phyloP scores from a whole-genome alignment of 495 filamentous ascomycete species.

The Evernia prunastri region DNA sequence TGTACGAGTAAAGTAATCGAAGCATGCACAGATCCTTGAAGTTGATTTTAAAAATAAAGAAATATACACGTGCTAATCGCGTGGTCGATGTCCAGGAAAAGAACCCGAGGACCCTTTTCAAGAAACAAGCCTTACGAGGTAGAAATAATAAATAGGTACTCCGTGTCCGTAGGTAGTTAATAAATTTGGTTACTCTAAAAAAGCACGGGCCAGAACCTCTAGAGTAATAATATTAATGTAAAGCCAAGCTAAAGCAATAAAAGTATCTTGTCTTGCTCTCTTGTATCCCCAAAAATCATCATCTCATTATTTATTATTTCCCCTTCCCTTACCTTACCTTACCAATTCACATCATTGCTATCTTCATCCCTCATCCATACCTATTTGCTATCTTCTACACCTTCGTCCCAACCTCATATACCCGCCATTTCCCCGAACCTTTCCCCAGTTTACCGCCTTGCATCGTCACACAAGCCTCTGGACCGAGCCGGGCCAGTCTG shows the following conservation, averaged over 20 bases:
- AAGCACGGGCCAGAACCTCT: slow-evolving; percentile 4
- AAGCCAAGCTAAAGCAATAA: slow-evolving; percentile 1
- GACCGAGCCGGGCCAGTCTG: background rate
- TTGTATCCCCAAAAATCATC: too few relatives aligned
- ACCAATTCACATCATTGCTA: background rate
- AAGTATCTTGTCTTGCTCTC: background rate
- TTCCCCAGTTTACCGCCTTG: background rate
- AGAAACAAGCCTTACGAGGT: slow-evolving; percentile 11
- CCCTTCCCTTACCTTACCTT: background rate
- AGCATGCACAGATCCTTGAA: background rate
- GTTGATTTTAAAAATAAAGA: too few relatives aligned
- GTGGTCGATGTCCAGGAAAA: slow-evolving; percentile 9
- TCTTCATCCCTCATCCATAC: background rate
- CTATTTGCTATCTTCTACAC: background rate
- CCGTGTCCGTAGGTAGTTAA: too few relatives aligned
- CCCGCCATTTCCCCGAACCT: background rate
- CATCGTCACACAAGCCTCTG: background rate
- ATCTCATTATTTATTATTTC: background rate
- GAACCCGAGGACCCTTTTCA: background rate
- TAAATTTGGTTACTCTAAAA: too few relatives aligned
- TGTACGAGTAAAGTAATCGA: background rate
- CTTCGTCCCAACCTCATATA: background rate
- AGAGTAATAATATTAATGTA: background rate
- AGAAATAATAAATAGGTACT: too few relatives aligned
- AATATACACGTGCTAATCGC: slow-evolving; percentile 23